These are phyloP conservation scores for Hemisphaericaspora subhashii DNA, from an alignment of 1,139 yeast genomes.

Conservation along the genomic window DNA sequence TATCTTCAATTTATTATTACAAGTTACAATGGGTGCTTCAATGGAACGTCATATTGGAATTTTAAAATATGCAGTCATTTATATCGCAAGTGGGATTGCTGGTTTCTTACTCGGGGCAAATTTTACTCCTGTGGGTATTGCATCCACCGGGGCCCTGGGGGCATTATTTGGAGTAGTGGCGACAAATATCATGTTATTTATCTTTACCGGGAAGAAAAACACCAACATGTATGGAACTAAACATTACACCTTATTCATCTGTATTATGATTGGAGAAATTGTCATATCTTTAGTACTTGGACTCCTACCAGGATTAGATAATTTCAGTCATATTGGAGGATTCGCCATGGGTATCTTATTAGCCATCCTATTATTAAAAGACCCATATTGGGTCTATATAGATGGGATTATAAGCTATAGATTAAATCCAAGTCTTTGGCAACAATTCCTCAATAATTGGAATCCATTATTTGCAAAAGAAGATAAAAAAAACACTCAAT, in stretches of 20 bases:
- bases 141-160: constrained; percentile 78
- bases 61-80: constrained; percentile 55
- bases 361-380: constrained; percentile 55
- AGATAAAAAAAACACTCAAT: constrained; percentile 34
- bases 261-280: constrained; percentile 56
- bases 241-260: constrained; percentile 44
- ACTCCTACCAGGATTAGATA: constrained; percentile 71
- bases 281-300: constrained; percentile 65
- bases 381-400: constrained; percentile 53
- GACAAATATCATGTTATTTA: constrained; percentile 55
- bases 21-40: constrained; percentile 60
- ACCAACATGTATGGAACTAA: constrained; percentile 45
- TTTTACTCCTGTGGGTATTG: constrained; percentile 67
- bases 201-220: constrained; percentile 54
- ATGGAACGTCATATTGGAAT: constrained; percentile 63
- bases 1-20: constrained; percentile 61
- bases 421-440: constrained; percentile 36
- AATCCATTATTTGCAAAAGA: constrained; percentile 37
- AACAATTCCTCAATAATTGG: constrained; percentile 46
- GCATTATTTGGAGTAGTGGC: constrained; percentile 72
- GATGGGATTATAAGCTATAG: constrained; percentile 44
- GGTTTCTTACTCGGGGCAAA: constrained; percentile 75
- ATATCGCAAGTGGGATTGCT: constrained; percentile 61
- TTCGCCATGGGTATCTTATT: constrained; percentile 61
- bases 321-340: constrained; percentile 78